Base-by-base conservation (phyloP, 2,329 filamentous ascomycete genomes). In the Claviceps arundinis region DNA sequence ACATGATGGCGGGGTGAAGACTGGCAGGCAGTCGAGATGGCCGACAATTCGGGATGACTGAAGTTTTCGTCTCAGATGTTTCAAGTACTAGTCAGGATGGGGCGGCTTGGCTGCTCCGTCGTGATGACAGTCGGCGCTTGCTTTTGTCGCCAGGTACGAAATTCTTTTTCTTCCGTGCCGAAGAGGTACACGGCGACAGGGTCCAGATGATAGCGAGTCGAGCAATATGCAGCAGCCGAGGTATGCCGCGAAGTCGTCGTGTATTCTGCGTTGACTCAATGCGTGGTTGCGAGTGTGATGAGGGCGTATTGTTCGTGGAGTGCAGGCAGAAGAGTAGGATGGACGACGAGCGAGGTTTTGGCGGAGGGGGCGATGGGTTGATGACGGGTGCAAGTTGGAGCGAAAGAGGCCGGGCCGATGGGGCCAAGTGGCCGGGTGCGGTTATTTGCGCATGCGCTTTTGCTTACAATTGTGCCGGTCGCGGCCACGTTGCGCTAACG, bases 1-100 rank as follows among this genome's bases (percentile, higher is more conserved):
- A 81, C 85, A 89, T 89, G 54, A 53, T 59, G 56, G 37, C 42
- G 51, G 49, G 42, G 40, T 48, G 42, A 43, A 38, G 44, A 38
- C 37, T 14, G 30, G 30, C 30, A 34, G 30, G 9, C 30, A 44
- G 46, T 48, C 24, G 9, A 37, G 24, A 19, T 6, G 14, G 26
- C 14, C 2, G 44, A 46, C 16, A 30, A 13, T 13, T 17, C 26
- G n/a, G 30, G 11, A 4, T 34, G 9, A 11, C 30, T 34, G 9
- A 34, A 34, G 30, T 1, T 34, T 34, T 34, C 30, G 30, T 34
- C 30, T 34, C 30, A 8, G 30, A 34, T 34, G 3, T 34, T 34
- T 34, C 30, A 34, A 4, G 30, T 34, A 34, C 30, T 34, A 34
- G 30, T 34, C 30, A 34, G 30, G 3, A 4, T 34, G 30, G 9